phyloP scores from a whole-genome alignment of 2,329 filamentous ascomycete species.

The Metarhizium sp. region DNA sequence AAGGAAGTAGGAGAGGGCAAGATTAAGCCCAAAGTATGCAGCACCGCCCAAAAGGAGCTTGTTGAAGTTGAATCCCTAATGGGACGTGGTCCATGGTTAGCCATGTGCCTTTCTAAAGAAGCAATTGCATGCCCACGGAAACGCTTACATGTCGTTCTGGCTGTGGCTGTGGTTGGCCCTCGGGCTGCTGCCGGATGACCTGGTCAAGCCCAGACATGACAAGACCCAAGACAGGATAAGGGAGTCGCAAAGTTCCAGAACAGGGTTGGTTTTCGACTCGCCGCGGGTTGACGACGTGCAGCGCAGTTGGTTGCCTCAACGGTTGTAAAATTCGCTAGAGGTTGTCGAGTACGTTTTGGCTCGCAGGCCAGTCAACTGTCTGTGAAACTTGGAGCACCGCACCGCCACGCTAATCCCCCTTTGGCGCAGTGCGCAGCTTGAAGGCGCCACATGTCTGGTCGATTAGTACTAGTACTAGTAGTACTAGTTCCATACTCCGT shows the following conservation, averaged over 20 bases:
- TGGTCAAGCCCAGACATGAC: constrained; percentile 2
- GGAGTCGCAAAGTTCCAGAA: neutral
- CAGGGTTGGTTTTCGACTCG: neutral
- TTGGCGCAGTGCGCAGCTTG: neutral
- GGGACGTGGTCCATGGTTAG: neutral
- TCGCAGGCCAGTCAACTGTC: too few relatives aligned
- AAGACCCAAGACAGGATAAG: neutral
- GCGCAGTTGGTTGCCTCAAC: neutral
- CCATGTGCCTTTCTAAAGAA: neutral
- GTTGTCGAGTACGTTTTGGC: neutral
- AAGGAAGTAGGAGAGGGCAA: constrained; percentile 44
- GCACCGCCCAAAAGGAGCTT: constrained; percentile 43
- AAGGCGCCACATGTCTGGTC: too few relatives aligned
- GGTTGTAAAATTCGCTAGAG: neutral
- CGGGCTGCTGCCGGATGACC: constrained; percentile 11
- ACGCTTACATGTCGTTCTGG: constrained; percentile 17
- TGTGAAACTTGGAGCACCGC: neutral
- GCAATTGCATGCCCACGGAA: neutral
- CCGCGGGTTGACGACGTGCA: neutral
- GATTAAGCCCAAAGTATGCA: constrained; percentile 51
- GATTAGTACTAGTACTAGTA: too few relatives aligned
- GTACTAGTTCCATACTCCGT: too few relatives aligned
- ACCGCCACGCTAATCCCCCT: neutral
- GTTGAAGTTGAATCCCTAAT: constrained; percentile 28
- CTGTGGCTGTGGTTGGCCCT: constrained; percentile 11